phyloP scores from a whole-genome alignment of 768 basidiomycete genomes.

The Pulveroboletus sp. region DNA sequence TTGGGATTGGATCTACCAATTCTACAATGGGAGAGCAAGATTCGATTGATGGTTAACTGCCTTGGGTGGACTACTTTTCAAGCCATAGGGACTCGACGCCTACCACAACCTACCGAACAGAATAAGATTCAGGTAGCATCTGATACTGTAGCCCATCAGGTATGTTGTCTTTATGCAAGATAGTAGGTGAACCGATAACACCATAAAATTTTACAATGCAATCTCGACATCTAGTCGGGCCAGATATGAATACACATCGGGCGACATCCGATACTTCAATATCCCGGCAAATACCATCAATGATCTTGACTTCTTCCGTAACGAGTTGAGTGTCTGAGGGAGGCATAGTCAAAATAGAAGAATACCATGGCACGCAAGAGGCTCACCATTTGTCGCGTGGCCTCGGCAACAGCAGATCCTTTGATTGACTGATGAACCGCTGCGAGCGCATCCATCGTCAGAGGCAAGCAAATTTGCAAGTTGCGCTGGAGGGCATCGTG shows the following conservation, averaged over 20 bases:
- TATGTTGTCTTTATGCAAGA: too few species aligned
- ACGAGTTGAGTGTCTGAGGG: constrained; percentile 51
- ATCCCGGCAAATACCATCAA: constrained; percentile 88
- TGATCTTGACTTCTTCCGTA: constrained; percentile 80
- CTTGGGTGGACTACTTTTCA: too few species aligned
- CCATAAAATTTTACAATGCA: constrained; percentile 45
- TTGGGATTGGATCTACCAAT: too few species aligned
- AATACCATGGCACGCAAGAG: constrained; percentile 7
- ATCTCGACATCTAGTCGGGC: constrained; percentile 85
- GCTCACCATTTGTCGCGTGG: constrained; percentile 71
- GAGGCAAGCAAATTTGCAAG: constrained; percentile 80
- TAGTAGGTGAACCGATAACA: background rate
- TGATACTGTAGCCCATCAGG: too few species aligned
- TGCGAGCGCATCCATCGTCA: constrained; percentile 91
- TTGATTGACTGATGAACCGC: constrained; percentile 79
- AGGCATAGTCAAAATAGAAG: constrained; percentile 28
- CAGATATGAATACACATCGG: constrained; percentile 87
- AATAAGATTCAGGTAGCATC: too few species aligned
- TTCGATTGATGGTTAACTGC: too few species aligned
- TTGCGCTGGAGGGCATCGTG: constrained; percentile 89
- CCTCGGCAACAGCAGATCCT: constrained; percentile 66
- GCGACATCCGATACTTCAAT: constrained; percentile 85
- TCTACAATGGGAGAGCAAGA: too few species aligned
- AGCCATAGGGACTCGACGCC: too few species aligned
- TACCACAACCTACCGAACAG: too few species aligned